These are phyloP conservation scores for Tympanopsis confertula DNA, from an alignment of 2,329 filamentous ascomycete species.

Conservation along the genomic window DNA sequence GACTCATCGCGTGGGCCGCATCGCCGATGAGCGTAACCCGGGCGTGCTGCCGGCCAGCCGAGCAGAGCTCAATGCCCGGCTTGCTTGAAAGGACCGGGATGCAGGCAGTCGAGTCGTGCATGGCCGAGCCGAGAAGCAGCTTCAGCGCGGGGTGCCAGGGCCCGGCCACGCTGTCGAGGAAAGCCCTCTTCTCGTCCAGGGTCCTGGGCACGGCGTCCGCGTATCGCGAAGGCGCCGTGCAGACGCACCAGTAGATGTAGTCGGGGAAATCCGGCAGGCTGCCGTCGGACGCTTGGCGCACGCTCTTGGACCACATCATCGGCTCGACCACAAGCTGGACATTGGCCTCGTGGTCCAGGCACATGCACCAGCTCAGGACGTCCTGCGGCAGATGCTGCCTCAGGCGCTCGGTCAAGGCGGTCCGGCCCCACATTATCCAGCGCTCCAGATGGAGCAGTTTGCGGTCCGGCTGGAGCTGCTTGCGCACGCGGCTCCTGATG, in stretches of 20 bases:
- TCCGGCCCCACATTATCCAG: conserved; percentile 17
- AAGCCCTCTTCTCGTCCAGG: conserved; percentile 9
- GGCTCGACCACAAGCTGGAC: conserved; percentile 14
- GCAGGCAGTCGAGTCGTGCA: conserved; percentile 11
- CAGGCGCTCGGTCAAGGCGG: conserved; percentile 11
- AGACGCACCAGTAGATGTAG: conserved; percentile 15
- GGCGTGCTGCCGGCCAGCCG: conserved; percentile 5
- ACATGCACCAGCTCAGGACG: conserved; percentile 17
- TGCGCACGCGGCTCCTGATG: conserved; percentile 15
- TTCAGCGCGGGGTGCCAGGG: conserved; percentile 14
- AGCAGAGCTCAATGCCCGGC: conserved; percentile 11
- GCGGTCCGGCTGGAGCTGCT: conserved; percentile 15
- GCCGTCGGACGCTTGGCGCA: conserved; percentile 6
- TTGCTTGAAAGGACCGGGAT: conserved; percentile 14
- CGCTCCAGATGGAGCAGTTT: conserved; percentile 16
- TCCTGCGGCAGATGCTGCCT: conserved; percentile 8
- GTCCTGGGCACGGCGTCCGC: conserved; percentile 10
- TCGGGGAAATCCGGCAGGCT: conserved; percentile 11
- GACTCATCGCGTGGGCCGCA: no score
- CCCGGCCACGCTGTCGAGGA: conserved; percentile 8
- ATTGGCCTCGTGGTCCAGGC: conserved; percentile 12
- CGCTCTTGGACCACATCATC: conserved; percentile 12
- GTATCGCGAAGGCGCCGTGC: conserved; percentile 11
- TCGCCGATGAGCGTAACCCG: conserved; percentile 12
- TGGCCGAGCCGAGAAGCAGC: conserved; percentile 10